Base-by-base conservation (phyloP, 495 filamentous ascomycete species). In the Trichoderma gamsii region DNA sequence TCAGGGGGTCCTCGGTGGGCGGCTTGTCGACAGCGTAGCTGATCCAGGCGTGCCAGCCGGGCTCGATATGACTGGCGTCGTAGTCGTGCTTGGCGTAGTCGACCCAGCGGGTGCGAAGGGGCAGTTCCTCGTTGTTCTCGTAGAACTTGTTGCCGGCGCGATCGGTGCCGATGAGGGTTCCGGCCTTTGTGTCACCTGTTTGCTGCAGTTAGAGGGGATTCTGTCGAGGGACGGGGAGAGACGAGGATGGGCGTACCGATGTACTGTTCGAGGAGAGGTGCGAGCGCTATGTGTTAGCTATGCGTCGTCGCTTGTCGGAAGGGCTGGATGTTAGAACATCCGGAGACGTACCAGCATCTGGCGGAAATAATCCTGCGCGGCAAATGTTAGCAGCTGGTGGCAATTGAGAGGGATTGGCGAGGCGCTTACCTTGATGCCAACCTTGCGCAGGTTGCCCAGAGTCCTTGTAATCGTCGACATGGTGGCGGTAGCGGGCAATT, bases 31-130 rank as follows among this genome's bases (percentile, higher is more conserved):
- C 89, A 79, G 90, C 79, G 79, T 99, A 97, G 61, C 91, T 89
- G 72, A 98, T 92, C 95, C 95, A 99, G 27, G 92, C 91, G 78
- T 98, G 95, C 93, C 95, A 99, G 81, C 93, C 91, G 23, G 96
- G 96, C 79, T 99, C 96, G 75, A 97, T 89, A 59, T 98, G 93
- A 68, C 86, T 80, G 38, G 95, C 81, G 72, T 97, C 91, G 74
- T 82, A 94, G 83, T 97, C 92, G 70, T 89, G 81, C 73, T 89
- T 84, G 81, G 90, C 92, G 84, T 93, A 98, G 79, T 98, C 95
- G 64, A 99, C 91, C 95, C 96, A 98, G 85, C 96, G 87, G 73
- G 95, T 98, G 68, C 96, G 89, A 73, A 98, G 86, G 64, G 96
- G 96, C 63, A 99, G 83, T 78, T 99, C 95, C 76, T 99, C 92